phyloP scores from a whole-genome alignment of 163 green algal genomes.

The Trebouxiophyceae sp. region DNA sequence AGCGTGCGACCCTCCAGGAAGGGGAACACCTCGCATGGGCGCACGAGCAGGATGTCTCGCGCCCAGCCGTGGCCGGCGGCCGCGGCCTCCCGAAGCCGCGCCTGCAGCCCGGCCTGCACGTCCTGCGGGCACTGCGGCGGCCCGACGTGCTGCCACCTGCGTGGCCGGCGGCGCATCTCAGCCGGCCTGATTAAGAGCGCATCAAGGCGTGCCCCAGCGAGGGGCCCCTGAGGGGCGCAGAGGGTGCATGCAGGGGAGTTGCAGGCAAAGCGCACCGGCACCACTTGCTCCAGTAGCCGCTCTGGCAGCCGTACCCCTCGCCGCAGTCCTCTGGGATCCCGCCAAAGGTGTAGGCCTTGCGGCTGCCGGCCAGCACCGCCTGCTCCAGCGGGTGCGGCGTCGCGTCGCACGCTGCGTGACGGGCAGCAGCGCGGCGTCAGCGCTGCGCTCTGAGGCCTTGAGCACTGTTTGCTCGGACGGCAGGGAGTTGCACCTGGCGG shows the following conservation, averaged over 20 bases:
- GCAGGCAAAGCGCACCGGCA: background rate
- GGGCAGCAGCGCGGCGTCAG: too few species aligned
- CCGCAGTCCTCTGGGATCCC: background rate
- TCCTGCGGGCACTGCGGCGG: background rate
- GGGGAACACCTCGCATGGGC: constrained; percentile 23
- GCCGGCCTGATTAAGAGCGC: too few species aligned
- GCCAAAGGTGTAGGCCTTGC: background rate
- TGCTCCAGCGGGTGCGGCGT: background rate
- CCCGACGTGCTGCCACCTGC: background rate
- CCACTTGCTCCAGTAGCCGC: background rate
- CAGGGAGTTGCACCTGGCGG: too few species aligned
- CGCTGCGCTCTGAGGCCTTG: too few species aligned
- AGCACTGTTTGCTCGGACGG: too few species aligned
- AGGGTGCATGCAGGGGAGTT: too few species aligned
- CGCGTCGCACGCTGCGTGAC: background rate
- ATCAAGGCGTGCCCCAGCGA: too few species aligned
- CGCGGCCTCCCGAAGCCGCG: background rate
- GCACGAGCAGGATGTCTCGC: constrained; percentile 14
- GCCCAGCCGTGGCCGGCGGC: background rate
- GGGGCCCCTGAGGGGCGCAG: too few species aligned
- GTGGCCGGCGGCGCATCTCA: too few species aligned
- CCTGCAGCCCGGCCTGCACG: background rate
- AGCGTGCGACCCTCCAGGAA: constrained; percentile 21
- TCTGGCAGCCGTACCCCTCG: background rate
- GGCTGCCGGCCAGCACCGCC: background rate